Percentiles rank a stretch among this genome's conserved stretches.
Conservation (phyloP, 1,284 basidiomycete genomes). For the Porodaedalea pini region DNA sequence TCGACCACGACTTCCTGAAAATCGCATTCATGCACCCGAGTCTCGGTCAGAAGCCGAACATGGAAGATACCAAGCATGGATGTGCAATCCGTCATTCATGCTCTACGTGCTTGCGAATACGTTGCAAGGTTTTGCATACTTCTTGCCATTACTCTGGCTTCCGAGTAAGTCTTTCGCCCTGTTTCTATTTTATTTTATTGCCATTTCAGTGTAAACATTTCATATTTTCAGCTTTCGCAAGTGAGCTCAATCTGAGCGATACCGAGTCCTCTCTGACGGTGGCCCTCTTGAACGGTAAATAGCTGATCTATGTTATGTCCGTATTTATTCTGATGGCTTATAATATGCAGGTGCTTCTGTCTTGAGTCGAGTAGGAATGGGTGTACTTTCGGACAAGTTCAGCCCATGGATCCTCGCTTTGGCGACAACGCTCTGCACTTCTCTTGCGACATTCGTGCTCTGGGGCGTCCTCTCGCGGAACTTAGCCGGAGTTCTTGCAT, state of each 20-base stretch:
- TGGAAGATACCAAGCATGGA: slow-evolving; percentile 23
- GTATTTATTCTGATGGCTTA: not conserved
- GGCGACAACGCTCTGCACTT: slow-evolving; percentile 28
- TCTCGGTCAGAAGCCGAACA: slow-evolving; percentile 19
- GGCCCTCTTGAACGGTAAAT: slow-evolving; percentile 30
- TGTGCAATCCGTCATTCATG: slow-evolving; percentile 29
- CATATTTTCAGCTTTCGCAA: slow-evolving; percentile 30
- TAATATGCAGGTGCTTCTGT: slow-evolving; percentile 28
- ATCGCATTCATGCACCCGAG: slow-evolving; percentile 25
- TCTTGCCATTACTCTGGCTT: slow-evolving; percentile 36
- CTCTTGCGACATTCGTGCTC: slow-evolving; percentile 35
- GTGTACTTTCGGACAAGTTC: slow-evolving; percentile 35
- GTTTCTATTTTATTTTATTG: not conserved
- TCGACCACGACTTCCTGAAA: slow-evolving; percentile 33
- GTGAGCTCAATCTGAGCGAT: slow-evolving; percentile 27
- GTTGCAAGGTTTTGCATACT: slow-evolving; percentile 34
- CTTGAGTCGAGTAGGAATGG: slow-evolving; percentile 33
- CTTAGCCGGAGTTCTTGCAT: slow-evolving; percentile 34
- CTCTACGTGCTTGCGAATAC: slow-evolving; percentile 33
- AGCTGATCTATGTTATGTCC: not conserved
- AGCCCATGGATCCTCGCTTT: slow-evolving; percentile 36
- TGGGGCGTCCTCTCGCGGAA: slow-evolving; percentile 38
- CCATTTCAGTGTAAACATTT: no score
- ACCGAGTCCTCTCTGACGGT: slow-evolving; percentile 30
- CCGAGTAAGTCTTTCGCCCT: slow-evolving; percentile 29